These are phyloP conservation scores for Ustilago lituana DNA, from an alignment of 1,284 basidiomycete genomes.

Conservation along the genomic window DNA sequence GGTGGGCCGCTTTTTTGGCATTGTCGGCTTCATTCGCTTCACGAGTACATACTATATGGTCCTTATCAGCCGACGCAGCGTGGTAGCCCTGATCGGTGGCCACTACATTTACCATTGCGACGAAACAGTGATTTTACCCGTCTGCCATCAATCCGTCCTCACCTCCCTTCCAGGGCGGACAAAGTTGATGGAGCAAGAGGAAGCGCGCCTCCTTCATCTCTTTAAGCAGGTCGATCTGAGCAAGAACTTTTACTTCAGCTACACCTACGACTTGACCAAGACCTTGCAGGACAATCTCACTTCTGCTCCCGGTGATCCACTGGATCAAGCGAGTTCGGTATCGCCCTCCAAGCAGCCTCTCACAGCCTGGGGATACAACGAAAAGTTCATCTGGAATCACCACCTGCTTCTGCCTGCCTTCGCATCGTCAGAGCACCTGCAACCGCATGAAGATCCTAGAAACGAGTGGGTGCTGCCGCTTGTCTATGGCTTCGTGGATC, in stretches of 20 bases:
- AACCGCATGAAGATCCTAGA: slow-evolving; percentile 54
- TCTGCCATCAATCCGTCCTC: slow-evolving; percentile 57
- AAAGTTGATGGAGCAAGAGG: slow-evolving; percentile 62
- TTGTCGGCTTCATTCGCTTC: slow-evolving; percentile 71
- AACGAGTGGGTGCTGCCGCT: slow-evolving; percentile 88
- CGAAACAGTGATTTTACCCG: slow-evolving; percentile 82
- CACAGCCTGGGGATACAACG: slow-evolving; percentile 75
- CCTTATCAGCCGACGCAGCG: slow-evolving; percentile 85
- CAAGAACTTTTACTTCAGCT: slow-evolving; percentile 99
- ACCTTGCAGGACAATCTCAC: slow-evolving; percentile 95
- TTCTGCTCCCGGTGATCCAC: slow-evolving; percentile 34
- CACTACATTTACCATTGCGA: slow-evolving; percentile 99
- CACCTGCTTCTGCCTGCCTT: slow-evolving; percentile 80
- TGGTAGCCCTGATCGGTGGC: slow-evolving; percentile 92
- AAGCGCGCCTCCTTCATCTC: slow-evolving; percentile 76
- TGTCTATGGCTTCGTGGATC: slow-evolving; percentile 95
- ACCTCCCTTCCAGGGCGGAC: slow-evolving; percentile 52
- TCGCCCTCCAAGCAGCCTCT: slow-evolving; percentile 34
- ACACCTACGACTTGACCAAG: slow-evolving; percentile 92
- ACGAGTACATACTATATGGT: slow-evolving; percentile 67
- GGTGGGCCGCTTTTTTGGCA: slow-evolving; percentile 71
- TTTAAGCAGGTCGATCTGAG: slow-evolving; percentile 98
- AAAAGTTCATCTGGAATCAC: slow-evolving; percentile 96
- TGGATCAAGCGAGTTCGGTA: slow-evolving; percentile 64
- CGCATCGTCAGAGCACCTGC: slow-evolving; percentile 40